phyloP scores from a whole-genome alignment of 148 eudicot genomes.

The Rhododendron ferrugineum region DNA sequence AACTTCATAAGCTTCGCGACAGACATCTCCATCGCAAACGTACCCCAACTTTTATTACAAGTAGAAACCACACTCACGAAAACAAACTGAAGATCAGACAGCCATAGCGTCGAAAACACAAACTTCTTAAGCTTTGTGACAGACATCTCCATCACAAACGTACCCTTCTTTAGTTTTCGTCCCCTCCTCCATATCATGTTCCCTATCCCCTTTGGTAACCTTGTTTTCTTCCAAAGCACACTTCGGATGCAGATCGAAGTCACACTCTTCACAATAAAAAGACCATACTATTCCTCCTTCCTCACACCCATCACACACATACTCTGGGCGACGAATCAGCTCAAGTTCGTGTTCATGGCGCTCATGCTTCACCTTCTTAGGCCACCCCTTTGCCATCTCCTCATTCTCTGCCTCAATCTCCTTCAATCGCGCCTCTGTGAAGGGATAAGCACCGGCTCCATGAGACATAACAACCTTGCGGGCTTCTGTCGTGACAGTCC shows the following conservation, averaged over 20 bases:
- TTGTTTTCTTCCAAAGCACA: not conserved
- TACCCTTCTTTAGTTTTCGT: constrained; percentile 30
- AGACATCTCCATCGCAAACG: constrained; percentile 58
- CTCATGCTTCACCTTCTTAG: constrained; percentile 30
- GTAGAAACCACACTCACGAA: not conserved
- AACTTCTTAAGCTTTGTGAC: constrained; percentile 23
- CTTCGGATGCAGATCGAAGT: constrained; percentile 17
- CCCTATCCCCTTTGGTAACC: constrained; percentile 12
- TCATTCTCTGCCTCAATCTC: constrained; percentile 27
- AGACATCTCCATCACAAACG: constrained; percentile 60
- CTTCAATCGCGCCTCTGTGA: constrained; percentile 40
- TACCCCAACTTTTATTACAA: constrained; percentile 12
- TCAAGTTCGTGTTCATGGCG: constrained; percentile 29
- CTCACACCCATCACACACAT: constrained; percentile 13
- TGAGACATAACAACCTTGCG: constrained; percentile 33
- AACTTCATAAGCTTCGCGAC: constrained; percentile 22
- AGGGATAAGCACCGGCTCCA: constrained; percentile 53
- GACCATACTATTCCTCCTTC: constrained; percentile 14
- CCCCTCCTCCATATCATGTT: constrained; percentile 18
- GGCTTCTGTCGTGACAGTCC: constrained; percentile 39
- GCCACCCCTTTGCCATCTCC: constrained; percentile 20
- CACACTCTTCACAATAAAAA: constrained; percentile 9
- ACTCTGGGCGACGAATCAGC: not conserved
- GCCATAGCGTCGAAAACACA: not conserved
- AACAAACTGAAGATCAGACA: not conserved